Evolutionary conservation across 371 early-diverging fungal genomes (phyloP).

Genomic region (Zancudomyces culisetae): DNA sequence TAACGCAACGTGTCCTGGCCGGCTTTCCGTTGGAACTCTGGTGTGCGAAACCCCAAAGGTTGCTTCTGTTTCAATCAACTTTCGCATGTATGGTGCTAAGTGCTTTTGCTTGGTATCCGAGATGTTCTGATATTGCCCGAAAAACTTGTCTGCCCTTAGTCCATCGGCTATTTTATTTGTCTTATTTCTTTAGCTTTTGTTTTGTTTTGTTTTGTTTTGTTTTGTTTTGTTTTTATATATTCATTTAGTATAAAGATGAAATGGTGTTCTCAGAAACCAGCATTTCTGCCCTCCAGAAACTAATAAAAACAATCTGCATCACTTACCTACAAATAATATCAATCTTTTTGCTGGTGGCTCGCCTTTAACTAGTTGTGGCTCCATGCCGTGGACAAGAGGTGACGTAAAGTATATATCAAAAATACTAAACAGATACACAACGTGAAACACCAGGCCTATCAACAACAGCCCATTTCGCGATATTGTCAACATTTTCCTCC

Average conservation of each 20-base stretch:
- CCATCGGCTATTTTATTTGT: slow-evolving; percentile 51
- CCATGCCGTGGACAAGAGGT: slow-evolving; percentile 94
- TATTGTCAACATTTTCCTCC: slow-evolving; percentile 15
- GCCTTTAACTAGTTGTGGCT: slow-evolving; percentile 31
- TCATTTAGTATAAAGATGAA: too few relatives aligned
- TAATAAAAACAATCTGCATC: background rate
- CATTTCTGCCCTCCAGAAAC: background rate
- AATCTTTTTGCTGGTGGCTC: slow-evolving; percentile 76
- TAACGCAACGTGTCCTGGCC: slow-evolving; percentile 94
- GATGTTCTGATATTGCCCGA: slow-evolving; percentile 33
- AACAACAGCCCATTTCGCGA: slow-evolving; percentile 25
- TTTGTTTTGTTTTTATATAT: too few relatives aligned
- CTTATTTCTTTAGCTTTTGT: too few relatives aligned
- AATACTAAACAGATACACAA: slow-evolving; percentile 70
- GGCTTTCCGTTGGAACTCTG: slow-evolving; percentile 90
- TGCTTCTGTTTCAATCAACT: slow-evolving; percentile 38
- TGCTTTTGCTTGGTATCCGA: slow-evolving; percentile 12
- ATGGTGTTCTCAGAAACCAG: too few relatives aligned
- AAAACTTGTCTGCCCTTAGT: slow-evolving; percentile 78
- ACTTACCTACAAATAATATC: slow-evolving; percentile 65
- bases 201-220: too few relatives aligned
- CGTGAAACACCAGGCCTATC: slow-evolving; percentile 77
- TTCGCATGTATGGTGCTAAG: slow-evolving; percentile 53
- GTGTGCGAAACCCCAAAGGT: slow-evolving; percentile 89
- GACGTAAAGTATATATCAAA: slow-evolving; percentile 96